A percentile compares a stretch with the other conserved stretches of the same genome.
phyloP scores from a whole-genome alignment of 2,329 filamentous ascomycete genomes.

The Trichoderma brevicompactum region DNA sequence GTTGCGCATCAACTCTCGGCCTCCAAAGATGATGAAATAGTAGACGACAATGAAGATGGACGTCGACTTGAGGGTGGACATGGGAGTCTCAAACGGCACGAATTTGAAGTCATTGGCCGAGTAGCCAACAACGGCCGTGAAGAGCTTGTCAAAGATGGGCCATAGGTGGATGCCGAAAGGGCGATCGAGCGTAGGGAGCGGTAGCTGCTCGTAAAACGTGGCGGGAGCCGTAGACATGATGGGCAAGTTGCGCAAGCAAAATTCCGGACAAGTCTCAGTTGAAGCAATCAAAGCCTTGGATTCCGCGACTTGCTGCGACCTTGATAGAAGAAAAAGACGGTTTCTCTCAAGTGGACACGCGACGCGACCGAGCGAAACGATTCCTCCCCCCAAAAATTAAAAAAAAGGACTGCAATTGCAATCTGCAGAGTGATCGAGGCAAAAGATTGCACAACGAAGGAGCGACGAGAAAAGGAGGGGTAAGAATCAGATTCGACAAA shows the following conservation, averaged over 20 bases:
- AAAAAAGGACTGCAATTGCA: slow-evolving; percentile 19
- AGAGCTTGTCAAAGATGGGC: slow-evolving; percentile 92
- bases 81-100: slow-evolving; percentile 76
- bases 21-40: slow-evolving; percentile 92
- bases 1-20: slow-evolving; percentile 88
- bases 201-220: slow-evolving; percentile 57
- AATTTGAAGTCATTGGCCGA: slow-evolving; percentile 86
- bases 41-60: slow-evolving; percentile 81
- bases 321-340: background rate
- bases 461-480: slow-evolving; percentile 45
- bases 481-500: slow-evolving; percentile 12
- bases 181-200: slow-evolving; percentile 82
- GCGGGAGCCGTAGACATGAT: slow-evolving; percentile 42
- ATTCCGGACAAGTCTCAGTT: slow-evolving; percentile 8
- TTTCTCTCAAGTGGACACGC: slow-evolving; percentile 21
- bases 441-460: slow-evolving; percentile 36
- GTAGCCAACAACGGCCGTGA: slow-evolving; percentile 76
- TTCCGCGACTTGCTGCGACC: background rate
- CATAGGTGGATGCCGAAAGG: slow-evolving; percentile 91
- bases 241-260: slow-evolving; percentile 29
- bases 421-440: slow-evolving; percentile 12
- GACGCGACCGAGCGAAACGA: slow-evolving; percentile 25
- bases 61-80: slow-evolving; percentile 88
- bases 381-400: slow-evolving; percentile 24
- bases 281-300: background rate